Evolutionary conservation across 352 stramenopile species (phyloP), one percentile per base, ranked within the genome.

Genomic region (Phytophthora pistaciae): DNA sequence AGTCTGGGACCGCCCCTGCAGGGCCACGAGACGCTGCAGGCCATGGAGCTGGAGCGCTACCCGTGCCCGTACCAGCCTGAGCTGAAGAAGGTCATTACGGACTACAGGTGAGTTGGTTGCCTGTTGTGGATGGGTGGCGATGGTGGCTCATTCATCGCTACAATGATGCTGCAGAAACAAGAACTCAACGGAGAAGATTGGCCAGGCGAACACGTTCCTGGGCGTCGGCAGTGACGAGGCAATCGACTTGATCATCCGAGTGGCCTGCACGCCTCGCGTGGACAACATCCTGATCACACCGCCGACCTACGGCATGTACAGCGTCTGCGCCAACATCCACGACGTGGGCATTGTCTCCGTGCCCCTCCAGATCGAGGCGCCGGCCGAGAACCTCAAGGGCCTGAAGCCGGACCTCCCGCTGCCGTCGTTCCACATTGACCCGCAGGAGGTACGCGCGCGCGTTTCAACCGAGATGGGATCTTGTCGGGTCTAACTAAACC

Each of bases 231-330:
- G 94, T 64, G 98, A 99, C 68, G 98, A 99, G 74, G 97, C 97
- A 2, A 99, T 99, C 77, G 98, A 99, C 72, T 79, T 99, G 44
- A 88, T 99, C 56, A 98, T 99, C 76, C 95, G 98, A 33, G 96
- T 99, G 52, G 98, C 98, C 65, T 99, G 97, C 72, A 90, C 84
- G 21, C 98, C 97, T 38, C 92, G 94, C 27, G 75, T 95, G 36
- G 92, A 98, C 66, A 96, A 97, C 67, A 98, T 99, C 40, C 72
- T 99, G 48, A 98, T 98, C 70, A 99, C 97, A 21, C 96, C 97
- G 7, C 97, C 98, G 5, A 99, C 97, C 0, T 99, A 99, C 79
- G 97, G 97, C 58, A 99, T 99, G 98, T 99, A 99, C 84, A 98
- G 98, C 66, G 98, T 99, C 44, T 99, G 96, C 72, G 97, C 97